Evolutionary conservation across 257 asterid genomes (phyloP).

Genomic region (Craterostigma plantagineum): DNA sequence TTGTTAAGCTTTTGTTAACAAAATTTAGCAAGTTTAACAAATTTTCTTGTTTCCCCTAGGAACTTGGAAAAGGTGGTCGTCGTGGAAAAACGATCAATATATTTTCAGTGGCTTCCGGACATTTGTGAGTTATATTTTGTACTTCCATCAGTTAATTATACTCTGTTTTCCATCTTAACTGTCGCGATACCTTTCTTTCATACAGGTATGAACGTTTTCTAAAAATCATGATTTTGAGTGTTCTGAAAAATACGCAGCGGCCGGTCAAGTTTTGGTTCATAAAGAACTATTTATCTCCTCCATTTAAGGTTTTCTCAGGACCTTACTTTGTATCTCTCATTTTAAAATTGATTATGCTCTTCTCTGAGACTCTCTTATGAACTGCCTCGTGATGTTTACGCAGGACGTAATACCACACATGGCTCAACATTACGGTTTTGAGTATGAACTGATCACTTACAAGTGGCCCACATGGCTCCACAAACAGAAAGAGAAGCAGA

Average conservation of each 20-base stretch:
- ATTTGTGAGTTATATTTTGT: constrained; percentile 43
- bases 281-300: constrained; percentile 97
- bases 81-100: constrained; percentile 71
- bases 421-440: constrained; percentile 90
- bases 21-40: constrained; percentile 12
- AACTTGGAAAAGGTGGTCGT: constrained; percentile 39
- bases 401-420: constrained; percentile 92
- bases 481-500: constrained; percentile 91
- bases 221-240: constrained; percentile 87
- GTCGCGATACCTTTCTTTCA: constrained; percentile 8
- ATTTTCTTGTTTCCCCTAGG: constrained; percentile 32
- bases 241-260: constrained; percentile 70
- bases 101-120: constrained; percentile 97
- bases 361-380: constrained; percentile 3
- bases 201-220: constrained; percentile 93
- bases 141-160: neutral
- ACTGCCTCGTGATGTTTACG: constrained; percentile 10
- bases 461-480: constrained; percentile 99
- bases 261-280: constrained; percentile 98
- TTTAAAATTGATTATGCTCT: constrained; percentile 3
- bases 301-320: constrained; percentile 53
- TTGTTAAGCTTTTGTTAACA: neutral
- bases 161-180: constrained; percentile 5
- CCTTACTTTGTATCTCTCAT: constrained; percentile 2
- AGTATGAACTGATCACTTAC: constrained; percentile 79